A percentile compares a stretch with the other conserved stretches of the same genome.
These are phyloP conservation scores for Cocos nucifera DNA, from an alignment of 176 grass and related monocot genomes.

Conservation along the genomic window DNA sequence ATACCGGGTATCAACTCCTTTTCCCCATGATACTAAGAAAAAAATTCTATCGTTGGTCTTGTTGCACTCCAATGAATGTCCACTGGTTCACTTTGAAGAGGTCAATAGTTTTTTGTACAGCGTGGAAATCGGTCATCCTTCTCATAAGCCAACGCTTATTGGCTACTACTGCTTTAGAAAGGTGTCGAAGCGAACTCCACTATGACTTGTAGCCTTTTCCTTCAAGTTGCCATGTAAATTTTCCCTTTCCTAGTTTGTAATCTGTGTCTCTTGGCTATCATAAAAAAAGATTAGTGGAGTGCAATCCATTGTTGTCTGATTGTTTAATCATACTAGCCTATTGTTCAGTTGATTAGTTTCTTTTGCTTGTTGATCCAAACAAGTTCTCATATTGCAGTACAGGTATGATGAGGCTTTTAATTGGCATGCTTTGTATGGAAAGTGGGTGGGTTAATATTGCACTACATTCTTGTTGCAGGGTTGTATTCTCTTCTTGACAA, in stretches of 20 bases:
- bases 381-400: too few species aligned
- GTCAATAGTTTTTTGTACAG: background rate
- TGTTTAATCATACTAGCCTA: too few species aligned
- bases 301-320: too few species aligned
- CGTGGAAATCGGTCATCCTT: background rate
- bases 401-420: background rate
- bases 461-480: background rate
- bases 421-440: background rate
- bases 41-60: conserved; percentile 13
- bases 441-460: conserved; percentile 4
- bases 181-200: background rate
- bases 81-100: conserved; percentile 23
- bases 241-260: too few species aligned
- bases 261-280: too few species aligned
- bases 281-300: too few species aligned
- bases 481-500: too few species aligned
- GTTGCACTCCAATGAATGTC: conserved; percentile 30
- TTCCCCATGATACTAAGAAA: conserved; percentile 17
- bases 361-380: too few species aligned
- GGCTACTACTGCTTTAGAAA: conserved; percentile 1
- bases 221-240: too few species aligned
- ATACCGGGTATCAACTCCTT: conserved; percentile 29
- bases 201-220: background rate
- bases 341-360: too few species aligned
- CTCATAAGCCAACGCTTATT: conserved; percentile 12